Evolutionary conservation across 2,329 filamentous ascomycete species (phyloP).

Genomic region (Aspergillaceae sp.): DNA sequence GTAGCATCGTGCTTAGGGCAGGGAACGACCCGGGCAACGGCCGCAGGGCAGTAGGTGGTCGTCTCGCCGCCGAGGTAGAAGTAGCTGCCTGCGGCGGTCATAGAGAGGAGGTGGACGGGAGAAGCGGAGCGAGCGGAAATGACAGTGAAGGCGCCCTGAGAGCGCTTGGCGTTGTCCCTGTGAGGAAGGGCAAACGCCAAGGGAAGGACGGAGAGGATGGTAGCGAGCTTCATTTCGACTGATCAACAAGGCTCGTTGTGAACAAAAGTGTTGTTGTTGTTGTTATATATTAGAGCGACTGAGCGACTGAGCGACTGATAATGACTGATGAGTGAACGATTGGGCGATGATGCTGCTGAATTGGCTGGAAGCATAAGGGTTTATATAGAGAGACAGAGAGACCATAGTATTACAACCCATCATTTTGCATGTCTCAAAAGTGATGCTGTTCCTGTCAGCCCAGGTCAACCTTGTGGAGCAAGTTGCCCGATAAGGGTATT

Average conservation of each 20-base stretch:
- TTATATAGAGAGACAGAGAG: no score
- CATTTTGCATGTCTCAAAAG: no score
- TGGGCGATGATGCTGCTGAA: no score
- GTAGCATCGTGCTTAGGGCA: constrained; percentile 44
- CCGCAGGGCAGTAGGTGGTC: constrained; percentile 43
- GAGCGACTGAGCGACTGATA: no score
- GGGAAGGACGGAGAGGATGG: constrained; percentile 1
- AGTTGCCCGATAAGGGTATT: no score
- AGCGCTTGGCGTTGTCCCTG: not conserved
- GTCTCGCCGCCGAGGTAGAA: constrained; percentile 45
- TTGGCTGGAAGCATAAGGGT: no score
- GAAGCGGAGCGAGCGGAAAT: constrained; percentile 40
- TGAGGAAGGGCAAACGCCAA: constrained; percentile 1
- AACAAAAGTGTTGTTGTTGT: no score
- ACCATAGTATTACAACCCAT: no score
- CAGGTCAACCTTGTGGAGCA: no score
- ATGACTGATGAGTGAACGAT: no score
- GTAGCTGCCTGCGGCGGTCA: constrained; percentile 41
- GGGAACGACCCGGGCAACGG: constrained; percentile 1
- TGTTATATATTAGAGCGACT: no score
- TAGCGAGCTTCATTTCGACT: constrained; percentile 3
- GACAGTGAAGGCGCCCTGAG: constrained; percentile 32
- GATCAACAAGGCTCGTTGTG: not conserved
- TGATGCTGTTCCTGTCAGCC: no score
- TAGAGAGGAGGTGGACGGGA: constrained; percentile 40